A percentile compares a stretch with the other conserved stretches of the same genome.
Conservation (phyloP, 805 yeast species). For the Cyberlindnera japonica region DNA sequence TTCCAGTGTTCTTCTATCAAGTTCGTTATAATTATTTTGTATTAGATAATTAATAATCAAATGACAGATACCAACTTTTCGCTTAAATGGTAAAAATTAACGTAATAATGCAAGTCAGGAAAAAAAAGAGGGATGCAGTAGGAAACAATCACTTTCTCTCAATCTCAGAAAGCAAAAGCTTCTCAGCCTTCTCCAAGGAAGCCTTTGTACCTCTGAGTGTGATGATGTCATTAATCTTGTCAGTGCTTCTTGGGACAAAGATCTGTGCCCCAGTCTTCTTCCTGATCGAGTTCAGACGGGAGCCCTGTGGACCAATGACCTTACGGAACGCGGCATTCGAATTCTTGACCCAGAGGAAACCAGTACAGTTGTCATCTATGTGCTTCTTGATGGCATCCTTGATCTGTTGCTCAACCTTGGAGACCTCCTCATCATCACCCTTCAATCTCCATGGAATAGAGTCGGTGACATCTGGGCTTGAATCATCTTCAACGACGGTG, state of each 20-base stretch:
- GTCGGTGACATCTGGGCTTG: conserved; percentile 25
- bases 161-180: conserved; percentile 28
- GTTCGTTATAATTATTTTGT: no score
- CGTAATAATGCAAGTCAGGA: conserved; percentile 5
- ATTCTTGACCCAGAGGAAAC: conserved; percentile 59
- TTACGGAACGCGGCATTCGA: conserved; percentile 47
- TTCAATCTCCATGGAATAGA: conserved; percentile 65
- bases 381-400: conserved; percentile 47
- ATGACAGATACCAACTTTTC: no score
- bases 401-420: conserved; percentile 50
- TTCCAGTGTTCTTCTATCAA: no score
- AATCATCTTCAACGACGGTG: conserved; percentile 38
- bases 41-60: no score
- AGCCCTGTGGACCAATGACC: conserved; percentile 76
- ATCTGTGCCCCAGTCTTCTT: conserved; percentile 53
- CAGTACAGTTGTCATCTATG: conserved; percentile 43
- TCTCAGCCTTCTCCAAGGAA: conserved; percentile 48
- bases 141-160: conserved; percentile 13
- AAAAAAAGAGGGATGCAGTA: not conserved
- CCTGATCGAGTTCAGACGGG: conserved; percentile 60
- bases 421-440: conserved; percentile 47
- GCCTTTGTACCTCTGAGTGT: conserved; percentile 58
- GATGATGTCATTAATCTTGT: conserved; percentile 49
- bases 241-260: conserved; percentile 57
- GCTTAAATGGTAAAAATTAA: no score